These are phyloP conservation scores for Hanseniaspora meyeri DNA, from an alignment of 805 yeast species.

Conservation along the genomic window DNA sequence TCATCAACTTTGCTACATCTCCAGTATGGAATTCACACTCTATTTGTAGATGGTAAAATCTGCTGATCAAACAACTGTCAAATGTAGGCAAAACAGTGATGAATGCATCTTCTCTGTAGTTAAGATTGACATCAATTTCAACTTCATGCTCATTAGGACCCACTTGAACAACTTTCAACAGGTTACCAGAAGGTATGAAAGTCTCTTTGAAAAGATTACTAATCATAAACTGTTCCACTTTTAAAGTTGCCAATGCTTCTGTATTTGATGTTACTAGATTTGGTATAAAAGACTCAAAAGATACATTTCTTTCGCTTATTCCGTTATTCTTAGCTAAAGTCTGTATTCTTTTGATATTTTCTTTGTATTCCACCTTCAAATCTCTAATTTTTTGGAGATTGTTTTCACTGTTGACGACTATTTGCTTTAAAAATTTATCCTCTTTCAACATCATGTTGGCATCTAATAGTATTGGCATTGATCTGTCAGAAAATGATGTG, in stretches of 20 bases:
- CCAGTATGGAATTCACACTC: slow-evolving; percentile 10
- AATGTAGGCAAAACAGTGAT: slow-evolving; percentile 49
- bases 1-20: not conserved
- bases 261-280: not conserved
- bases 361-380: not conserved
- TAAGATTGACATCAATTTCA: slow-evolving; percentile 32
- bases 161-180: slow-evolving; percentile 23
- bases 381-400: not conserved
- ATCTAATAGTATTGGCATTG: slow-evolving; percentile 7
- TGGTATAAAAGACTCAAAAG: slow-evolving; percentile 7
- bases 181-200: slow-evolving; percentile 17
- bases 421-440: not conserved
- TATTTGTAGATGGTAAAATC: slow-evolving; percentile 35
- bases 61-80: slow-evolving; percentile 49
- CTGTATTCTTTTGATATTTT: not conserved
- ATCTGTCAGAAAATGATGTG: slow-evolving; percentile 5
- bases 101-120: slow-evolving; percentile 32
- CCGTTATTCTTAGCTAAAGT: not conserved
- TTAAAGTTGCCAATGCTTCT: slow-evolving; percentile 6
- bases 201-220: slow-evolving; percentile 20
- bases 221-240: not conserved
- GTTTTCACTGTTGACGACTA: not conserved
- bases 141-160: slow-evolving; percentile 26
- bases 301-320: not conserved
- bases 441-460: not conserved